Base-by-base conservation (phyloP, 2,329 filamentous ascomycete genomes). In the Beauveria asiatica region DNA sequence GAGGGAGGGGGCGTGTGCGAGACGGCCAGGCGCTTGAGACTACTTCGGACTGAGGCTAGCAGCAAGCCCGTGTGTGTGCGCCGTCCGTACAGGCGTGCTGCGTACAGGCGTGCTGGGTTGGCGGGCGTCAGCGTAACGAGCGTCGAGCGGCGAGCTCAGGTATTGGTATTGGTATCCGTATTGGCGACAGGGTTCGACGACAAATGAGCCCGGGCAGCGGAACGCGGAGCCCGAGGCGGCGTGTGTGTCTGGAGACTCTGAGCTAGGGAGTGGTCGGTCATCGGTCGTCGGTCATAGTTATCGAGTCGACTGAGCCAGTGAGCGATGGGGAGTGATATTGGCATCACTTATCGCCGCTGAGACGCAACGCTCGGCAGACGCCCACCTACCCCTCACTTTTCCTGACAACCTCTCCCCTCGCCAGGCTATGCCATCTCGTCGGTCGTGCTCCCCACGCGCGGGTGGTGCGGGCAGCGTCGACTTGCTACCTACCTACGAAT, bases 171-270 rank as follows among this genome's bases (percentile, higher is more conserved):
- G 30, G 37, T 44, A n/a, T n/a, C n/a, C n/a, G n/a, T n/a, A 44
- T 54, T 44, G 52, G 52, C 52, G 52, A 55, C 52, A 55, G 52
- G 51, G 52, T 55, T 45, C 41, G 41, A 45, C 51, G n/a, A 54
- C 37, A 27, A 54, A 19, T 27, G 23, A 27, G 52, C 39, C 52
- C 39, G 39, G 41, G 39, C 33, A 55, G 39, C 52, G 39, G 41
- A 30, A 45, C 52, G 39, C 25, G 41, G 41, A 41, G 16, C 41
- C 25, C 53, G 41, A 45, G 39, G n/a, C 53, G 11, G 25, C 21
- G 51, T 16, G 37, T 42, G 51, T 42, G 37, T 53, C 33, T 37
- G 46, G 17, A 30, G 33, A 37, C 33, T 37, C 33, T 37, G 33
- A 16, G 33, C 33, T 37, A 37, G 33, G 33, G 33, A 37, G 33